A percentile compares a stretch with the other conserved stretches of the same genome.
Conservation (phyloP, 176 grass and related monocot genomes). For the Triticum monococcum region DNA sequence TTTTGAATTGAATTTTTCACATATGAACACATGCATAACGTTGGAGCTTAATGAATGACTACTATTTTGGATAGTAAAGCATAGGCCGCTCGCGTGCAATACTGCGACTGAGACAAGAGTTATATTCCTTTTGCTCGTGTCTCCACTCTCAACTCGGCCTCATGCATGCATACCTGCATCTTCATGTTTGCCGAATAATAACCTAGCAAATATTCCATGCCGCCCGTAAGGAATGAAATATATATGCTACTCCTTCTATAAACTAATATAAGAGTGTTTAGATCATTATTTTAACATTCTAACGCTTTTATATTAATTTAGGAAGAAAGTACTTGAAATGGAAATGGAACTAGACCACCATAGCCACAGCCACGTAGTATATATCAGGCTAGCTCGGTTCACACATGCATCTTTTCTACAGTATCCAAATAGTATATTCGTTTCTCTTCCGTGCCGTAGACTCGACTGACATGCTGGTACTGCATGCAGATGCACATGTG, state of each 20-base stretch:
- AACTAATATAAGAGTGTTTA: no score
- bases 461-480: neutral
- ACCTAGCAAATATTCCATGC: slow-evolving; percentile 34
- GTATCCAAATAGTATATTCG: neutral
- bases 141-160: neutral
- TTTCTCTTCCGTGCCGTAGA: no score
- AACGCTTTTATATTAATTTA: no score
- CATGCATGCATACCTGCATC: neutral
- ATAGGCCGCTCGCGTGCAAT: neutral
- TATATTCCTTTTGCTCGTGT: neutral
- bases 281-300: no score
- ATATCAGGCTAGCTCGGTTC: slow-evolving; percentile 15
- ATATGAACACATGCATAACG: neutral
- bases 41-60: neutral
- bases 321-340: neutral
- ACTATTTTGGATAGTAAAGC: neutral
- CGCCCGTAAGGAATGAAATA: slow-evolving; percentile 18
- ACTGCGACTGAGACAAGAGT: neutral
- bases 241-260: no score
- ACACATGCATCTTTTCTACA: slow-evolving; percentile 7
- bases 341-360: neutral
- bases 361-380: neutral
- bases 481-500: slow-evolving; percentile 95
- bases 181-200: neutral
- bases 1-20: neutral